Base-by-base conservation (phyloP, 2,329 filamentous ascomycete genomes). In the Claviceps quebecensis region DNA sequence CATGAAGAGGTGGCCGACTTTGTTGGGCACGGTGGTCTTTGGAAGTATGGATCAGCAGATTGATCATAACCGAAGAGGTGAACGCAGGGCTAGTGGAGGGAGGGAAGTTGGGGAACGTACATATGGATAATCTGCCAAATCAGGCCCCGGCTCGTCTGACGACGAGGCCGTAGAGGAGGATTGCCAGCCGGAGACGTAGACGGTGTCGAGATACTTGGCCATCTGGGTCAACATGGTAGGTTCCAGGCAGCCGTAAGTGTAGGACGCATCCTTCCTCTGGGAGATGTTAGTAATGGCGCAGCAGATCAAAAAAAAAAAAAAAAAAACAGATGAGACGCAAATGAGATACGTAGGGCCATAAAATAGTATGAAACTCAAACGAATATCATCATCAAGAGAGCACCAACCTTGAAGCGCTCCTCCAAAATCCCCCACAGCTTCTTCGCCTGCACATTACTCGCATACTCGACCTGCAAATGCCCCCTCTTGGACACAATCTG, bases 121-220 rank as follows among this genome's bases (percentile, higher is more conserved):
- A 69, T 90, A 90, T 55, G 93, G 91, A 71, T 98, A 98, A 69
- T 98, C 93, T 57, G 93, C 93, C 69, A 98, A 80, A 83, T 98
- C 93, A 47, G 93, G 93, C 40, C 91, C 93, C 26, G 93, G 93
- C 74, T 98, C 93, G 62, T 98, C 89, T 6, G 90, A 91, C 1
- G 89, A 80, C 2, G 91, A 96, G 48, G 93, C 93, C 7, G 93
- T 98, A 23, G 90, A 96, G 1, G 91, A 97, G 57, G 87, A 95
- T 72, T 98, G 93, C 93, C 93, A 98, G 57, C 93, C 93, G 51
- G 93, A 97, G 56, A 98, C 93, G 68, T 98, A 98, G 66, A 98
- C 87, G 37, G 93, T 98, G 66, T 98, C 93, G 56, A 98, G 78
- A 69, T 94, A 97, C 72, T 97, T 95, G 61, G 91, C 91, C 93